Evolutionary conservation across 1,284 basidiomycete genomes (phyloP), one percentile per base, ranked within the genome.

Genomic region (Trametes pubescens): DNA sequence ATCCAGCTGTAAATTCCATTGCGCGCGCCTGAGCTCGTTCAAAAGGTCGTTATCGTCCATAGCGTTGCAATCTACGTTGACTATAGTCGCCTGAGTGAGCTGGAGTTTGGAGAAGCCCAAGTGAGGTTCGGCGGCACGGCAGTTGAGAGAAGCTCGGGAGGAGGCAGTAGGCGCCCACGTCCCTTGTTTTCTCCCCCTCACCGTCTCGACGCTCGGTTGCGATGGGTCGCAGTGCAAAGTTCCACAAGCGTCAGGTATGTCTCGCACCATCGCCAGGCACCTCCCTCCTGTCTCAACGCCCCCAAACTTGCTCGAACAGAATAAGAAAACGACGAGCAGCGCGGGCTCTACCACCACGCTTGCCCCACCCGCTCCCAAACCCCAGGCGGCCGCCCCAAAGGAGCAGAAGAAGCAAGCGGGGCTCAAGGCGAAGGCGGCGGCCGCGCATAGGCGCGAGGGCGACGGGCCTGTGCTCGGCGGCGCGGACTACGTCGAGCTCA

Each of bases 401-500:
- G 74, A 75, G 62, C 73, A 75, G 64, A 81, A 77, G 73, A 87
- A 84, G 68, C 77, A 76, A 44, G 81, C 83, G 0, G 82, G 75
- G 2, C 69, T 88, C 61, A 83, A 82, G 49, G 69, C 75, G 8
- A 80, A 82, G 53, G 69, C 29, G 29, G 29, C 76, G 35, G 62
- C 69, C n/a, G 69, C 66, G 61, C 64, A 62, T n/a, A 64, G 69
- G 18, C 68, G 69, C 46, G 69, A 71, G n/a, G 73, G 68, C 35
- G 75, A 76, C 11, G 80, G 75, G 1, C 82, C 79, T 59, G 81
- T 92, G 2, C 78, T 92, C 46, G 89, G 89, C n/a, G 90, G 84
- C 34, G 91, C 87, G 37, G 91, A 93, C 75, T 93, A 93, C 71
- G 86, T 93, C 49, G 80, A 83, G 7, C 72, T 93, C 65, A 80